Conservation (phyloP, 164 flowering plant species). For the Nymphaea colorata region DNA sequence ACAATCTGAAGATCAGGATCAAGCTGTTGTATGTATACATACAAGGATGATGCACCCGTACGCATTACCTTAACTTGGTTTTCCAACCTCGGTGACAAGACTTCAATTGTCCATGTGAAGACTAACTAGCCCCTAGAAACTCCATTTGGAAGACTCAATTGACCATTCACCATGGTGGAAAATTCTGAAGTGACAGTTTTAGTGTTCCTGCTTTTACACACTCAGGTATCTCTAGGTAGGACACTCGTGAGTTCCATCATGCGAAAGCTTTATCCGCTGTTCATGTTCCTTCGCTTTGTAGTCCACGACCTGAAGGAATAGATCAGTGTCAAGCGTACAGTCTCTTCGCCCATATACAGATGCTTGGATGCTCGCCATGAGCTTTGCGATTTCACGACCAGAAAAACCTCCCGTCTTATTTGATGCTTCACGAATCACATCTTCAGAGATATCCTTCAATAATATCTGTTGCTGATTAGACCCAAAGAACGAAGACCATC, state of each 20-base stretch:
- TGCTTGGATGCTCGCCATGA: constrained; percentile 83
- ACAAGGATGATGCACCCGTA: no score
- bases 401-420: constrained; percentile 81
- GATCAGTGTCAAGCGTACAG: constrained; percentile 56
- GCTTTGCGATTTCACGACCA: constrained; percentile 92
- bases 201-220: no score
- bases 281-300: constrained; percentile 83
- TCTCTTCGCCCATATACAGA: constrained; percentile 84
- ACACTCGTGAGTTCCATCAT: constrained; percentile 18
- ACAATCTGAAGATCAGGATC: no score
- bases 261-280: constrained; percentile 42
- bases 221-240: no score
- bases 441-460: constrained; percentile 59
- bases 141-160: no score
- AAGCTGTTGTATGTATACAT: no score
- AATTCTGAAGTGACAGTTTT: no score
- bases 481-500: constrained; percentile 23
- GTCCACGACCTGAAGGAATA: constrained; percentile 71
- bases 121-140: no score
- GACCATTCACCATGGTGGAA: no score
- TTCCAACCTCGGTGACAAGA: no score
- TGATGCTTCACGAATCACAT: constrained; percentile 67
- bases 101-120: no score
- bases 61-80: no score
- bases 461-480: constrained; percentile 42